These are phyloP conservation scores for Artemisia argyi DNA, from an alignment of 129 eudicot species.

Conservation along the genomic window DNA sequence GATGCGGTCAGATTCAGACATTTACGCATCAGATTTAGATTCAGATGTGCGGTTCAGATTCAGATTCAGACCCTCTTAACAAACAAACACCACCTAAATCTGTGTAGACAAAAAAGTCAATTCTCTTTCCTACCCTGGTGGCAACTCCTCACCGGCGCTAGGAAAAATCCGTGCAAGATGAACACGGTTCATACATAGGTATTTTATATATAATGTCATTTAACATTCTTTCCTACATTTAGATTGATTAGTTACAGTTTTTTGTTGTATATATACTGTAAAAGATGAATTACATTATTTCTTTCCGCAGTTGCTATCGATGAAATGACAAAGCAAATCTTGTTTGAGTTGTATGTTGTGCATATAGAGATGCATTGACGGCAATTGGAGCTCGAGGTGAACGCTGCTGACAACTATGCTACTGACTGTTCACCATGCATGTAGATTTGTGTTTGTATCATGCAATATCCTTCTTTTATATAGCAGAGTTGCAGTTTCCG, in stretches of 20 bases:
- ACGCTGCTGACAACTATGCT: neutral
- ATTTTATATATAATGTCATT: neutral
- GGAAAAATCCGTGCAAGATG: constrained; percentile 23
- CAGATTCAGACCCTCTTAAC: too few relatives aligned
- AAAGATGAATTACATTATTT: neutral
- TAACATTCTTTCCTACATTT: neutral
- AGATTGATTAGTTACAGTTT: neutral
- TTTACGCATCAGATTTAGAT: too few relatives aligned
- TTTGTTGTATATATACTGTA: neutral
- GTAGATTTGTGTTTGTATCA: neutral
- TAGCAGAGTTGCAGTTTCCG: neutral
- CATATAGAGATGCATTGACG: constrained; percentile 12
- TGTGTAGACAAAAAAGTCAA: constrained; percentile 21
- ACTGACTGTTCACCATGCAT: neutral
- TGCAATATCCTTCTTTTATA: neutral
- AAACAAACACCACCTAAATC: too few relatives aligned
- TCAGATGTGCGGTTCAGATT: too few relatives aligned
- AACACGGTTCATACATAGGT: constrained; percentile 17
- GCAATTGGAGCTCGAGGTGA: neutral
- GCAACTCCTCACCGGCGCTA: constrained; percentile 28
- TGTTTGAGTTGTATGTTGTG: constrained; percentile 22
- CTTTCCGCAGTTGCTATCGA: neutral
- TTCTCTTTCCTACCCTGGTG: constrained; percentile 37
- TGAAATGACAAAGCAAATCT: constrained; percentile 11
- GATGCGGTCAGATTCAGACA: too few relatives aligned